Evolutionary conservation across 2,329 filamentous ascomycete genomes (phyloP).

Genomic region (Diplodia scrobiculata): DNA sequence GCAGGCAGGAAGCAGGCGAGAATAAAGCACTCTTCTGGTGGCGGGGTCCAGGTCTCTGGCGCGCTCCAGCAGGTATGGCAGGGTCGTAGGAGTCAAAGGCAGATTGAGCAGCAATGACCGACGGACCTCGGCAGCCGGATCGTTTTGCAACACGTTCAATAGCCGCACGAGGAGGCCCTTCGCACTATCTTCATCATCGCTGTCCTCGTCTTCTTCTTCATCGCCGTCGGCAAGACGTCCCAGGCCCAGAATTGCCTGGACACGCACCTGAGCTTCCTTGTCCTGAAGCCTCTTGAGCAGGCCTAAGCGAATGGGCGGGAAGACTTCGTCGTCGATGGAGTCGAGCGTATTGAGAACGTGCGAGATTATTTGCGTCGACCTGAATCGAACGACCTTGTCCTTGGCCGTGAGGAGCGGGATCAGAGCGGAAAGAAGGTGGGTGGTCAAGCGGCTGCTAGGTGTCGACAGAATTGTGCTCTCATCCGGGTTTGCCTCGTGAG

Average conservation of each 20-base stretch:
- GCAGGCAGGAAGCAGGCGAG: conserved; percentile 79
- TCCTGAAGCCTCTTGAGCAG: conserved; percentile 85
- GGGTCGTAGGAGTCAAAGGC: conserved; percentile 77
- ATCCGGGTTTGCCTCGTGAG: conserved; percentile 56
- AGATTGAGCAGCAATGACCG: conserved; percentile 86
- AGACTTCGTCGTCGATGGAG: conserved; percentile 88
- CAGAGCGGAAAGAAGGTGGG: conserved; percentile 70
- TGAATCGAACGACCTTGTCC: conserved; percentile 89
- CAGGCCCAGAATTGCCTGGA: conserved; percentile 90
- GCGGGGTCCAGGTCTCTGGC: conserved; percentile 84
- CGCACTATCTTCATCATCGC: conserved; percentile 65
- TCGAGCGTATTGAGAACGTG: conserved; percentile 92
- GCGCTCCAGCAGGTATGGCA: conserved; percentile 85
- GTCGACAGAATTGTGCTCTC: conserved; percentile 77
- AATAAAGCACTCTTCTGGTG: conserved; percentile 83
- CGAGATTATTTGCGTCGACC: conserved; percentile 84
- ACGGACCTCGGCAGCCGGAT: conserved; percentile 90
- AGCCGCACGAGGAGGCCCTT: conserved; percentile 78
- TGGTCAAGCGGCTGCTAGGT: conserved; percentile 76
- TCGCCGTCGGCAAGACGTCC: conserved; percentile 73
- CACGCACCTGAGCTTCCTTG: conserved; percentile 88
- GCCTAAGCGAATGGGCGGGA: conserved; percentile 75
- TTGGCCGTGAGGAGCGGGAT: conserved; percentile 79
- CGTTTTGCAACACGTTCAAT: conserved; percentile 85
- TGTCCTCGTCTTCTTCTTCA: conserved; percentile 63